phyloP scores from a whole-genome alignment of 805 yeast genomes.

The Yamadazyma kitorensis region DNA sequence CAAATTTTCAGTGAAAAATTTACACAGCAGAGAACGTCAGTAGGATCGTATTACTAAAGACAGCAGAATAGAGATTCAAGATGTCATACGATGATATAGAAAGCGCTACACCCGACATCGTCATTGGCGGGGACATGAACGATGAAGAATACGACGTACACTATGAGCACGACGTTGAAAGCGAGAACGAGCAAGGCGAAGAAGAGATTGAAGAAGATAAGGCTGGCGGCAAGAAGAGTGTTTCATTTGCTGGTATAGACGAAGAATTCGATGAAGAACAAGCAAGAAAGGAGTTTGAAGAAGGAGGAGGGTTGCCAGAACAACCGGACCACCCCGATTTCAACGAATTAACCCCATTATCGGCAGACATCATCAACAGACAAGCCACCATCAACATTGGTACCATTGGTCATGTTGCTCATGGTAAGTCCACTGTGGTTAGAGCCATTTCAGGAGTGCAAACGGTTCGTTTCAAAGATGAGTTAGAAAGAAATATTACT shows the following conservation, averaged over 20 bases:
- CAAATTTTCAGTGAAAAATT: slow-evolving; percentile 8
- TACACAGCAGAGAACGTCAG: no score
- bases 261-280: slow-evolving; percentile 72
- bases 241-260: slow-evolving; percentile 74
- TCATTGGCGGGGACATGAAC: slow-evolving; percentile 57
- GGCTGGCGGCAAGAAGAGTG: slow-evolving; percentile 58
- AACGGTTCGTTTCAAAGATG: slow-evolving; percentile 98
- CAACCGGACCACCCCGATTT: slow-evolving; percentile 92
- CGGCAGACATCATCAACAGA: slow-evolving; percentile 95
- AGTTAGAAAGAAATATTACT: slow-evolving; percentile 97
- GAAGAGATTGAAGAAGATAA: slow-evolving; percentile 43
- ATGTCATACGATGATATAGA: slow-evolving; percentile 80
- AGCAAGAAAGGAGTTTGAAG: slow-evolving; percentile 84
- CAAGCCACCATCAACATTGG: slow-evolving; percentile 99
- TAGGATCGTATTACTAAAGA: neutral
- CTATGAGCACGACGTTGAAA: slow-evolving; percentile 52
- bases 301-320: slow-evolving; percentile 97
- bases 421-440: slow-evolving; percentile 91
- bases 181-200: slow-evolving; percentile 43
- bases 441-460: slow-evolving; percentile 98
- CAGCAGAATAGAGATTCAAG: neutral
- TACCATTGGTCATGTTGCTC: slow-evolving; percentile 95
- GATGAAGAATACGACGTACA: slow-evolving; percentile 38
- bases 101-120: slow-evolving; percentile 80
- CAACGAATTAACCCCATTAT: slow-evolving; percentile 73